Percentiles rank a stretch among this genome's conserved stretches.
Evolutionary conservation across 768 basidiomycete genomes (phyloP).

Genomic region (Termitomyces sp.): DNA sequence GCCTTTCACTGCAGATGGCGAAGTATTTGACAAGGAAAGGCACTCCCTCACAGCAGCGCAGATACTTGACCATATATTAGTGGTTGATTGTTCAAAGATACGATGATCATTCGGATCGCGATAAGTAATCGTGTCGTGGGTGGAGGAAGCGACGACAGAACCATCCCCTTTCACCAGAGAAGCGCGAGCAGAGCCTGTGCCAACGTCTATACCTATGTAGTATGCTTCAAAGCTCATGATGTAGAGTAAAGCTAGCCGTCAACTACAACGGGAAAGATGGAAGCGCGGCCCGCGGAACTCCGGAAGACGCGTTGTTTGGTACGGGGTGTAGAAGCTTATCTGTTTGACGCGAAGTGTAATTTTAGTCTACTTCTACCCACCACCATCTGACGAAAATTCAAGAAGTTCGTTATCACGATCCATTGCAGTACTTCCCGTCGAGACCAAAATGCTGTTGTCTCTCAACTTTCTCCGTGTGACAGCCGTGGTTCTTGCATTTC

Average conservation of each 20-base stretch:
- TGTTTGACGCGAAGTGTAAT: neutral
- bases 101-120: constrained; percentile 80
- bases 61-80: constrained; percentile 79
- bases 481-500: neutral
- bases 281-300: neutral
- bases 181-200: constrained; percentile 91
- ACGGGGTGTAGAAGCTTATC: neutral
- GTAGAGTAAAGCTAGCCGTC: neutral
- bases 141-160: constrained; percentile 68
- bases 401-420: neutral
- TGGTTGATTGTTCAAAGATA: constrained; percentile 95
- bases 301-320: neutral
- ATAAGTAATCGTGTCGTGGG: constrained; percentile 79
- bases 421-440: neutral
- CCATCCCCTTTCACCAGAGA: constrained; percentile 70
- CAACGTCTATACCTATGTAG: constrained; percentile 80
- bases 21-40: constrained; percentile 48
- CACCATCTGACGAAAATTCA: neutral
- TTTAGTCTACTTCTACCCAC: neutral
- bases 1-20: constrained; percentile 67
- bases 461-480: neutral
- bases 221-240: constrained; percentile 35
- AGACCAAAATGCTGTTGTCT: neutral
- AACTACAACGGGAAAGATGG: neutral
- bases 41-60: constrained; percentile 57